phyloP scores from a whole-genome alignment of 2,329 filamentous ascomycete genomes.

The Cercospora janseana region DNA sequence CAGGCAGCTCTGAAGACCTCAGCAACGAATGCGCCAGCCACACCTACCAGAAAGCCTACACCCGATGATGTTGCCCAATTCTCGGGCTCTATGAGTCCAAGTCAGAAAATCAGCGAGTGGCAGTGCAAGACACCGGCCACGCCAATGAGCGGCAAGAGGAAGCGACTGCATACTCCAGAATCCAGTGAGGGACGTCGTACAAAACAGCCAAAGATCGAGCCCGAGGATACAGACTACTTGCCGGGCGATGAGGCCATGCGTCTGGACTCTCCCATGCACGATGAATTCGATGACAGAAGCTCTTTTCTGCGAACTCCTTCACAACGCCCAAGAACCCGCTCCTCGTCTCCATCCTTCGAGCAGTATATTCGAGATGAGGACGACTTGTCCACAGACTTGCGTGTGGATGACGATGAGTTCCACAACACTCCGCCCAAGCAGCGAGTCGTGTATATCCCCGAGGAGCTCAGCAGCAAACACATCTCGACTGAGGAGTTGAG shows the following conservation, averaged over 20 bases:
- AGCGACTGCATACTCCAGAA: slow-evolving; percentile 24
- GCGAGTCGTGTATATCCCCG: slow-evolving; percentile 26
- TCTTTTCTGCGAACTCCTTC: slow-evolving; percentile 15
- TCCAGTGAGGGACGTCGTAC: slow-evolving; percentile 15
- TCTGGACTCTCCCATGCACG: slow-evolving; percentile 10
- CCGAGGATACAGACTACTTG: slow-evolving; percentile 10
- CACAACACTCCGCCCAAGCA: slow-evolving; percentile 18
- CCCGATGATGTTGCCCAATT: slow-evolving; percentile 19
- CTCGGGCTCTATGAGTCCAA: slow-evolving; percentile 38
- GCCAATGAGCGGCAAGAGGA: slow-evolving; percentile 24
- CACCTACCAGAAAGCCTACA: slow-evolving; percentile 18
- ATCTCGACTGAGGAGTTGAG: slow-evolving; percentile 30
- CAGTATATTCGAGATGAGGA: slow-evolving; percentile 19
- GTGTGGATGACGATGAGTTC: slow-evolving; percentile 30
- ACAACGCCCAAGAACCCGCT: slow-evolving; percentile 4
- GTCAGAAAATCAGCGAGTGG: slow-evolving; percentile 31
- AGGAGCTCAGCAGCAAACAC: slow-evolving; percentile 26
- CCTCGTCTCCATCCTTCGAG: slow-evolving; percentile 16
- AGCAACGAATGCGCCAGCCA: slow-evolving; percentile 17
- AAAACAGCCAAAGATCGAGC: slow-evolving; percentile 27
- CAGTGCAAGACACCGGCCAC: slow-evolving; percentile 15
- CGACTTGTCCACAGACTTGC: slow-evolving; percentile 39
- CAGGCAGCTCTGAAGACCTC: slow-evolving; percentile 32
- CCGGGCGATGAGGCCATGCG: slow-evolving; percentile 4
- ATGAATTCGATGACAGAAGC: slow-evolving; percentile 12